These are phyloP conservation scores for Septoria linicola DNA, from an alignment of 2,329 filamentous ascomycete genomes.

Conservation along the genomic window DNA sequence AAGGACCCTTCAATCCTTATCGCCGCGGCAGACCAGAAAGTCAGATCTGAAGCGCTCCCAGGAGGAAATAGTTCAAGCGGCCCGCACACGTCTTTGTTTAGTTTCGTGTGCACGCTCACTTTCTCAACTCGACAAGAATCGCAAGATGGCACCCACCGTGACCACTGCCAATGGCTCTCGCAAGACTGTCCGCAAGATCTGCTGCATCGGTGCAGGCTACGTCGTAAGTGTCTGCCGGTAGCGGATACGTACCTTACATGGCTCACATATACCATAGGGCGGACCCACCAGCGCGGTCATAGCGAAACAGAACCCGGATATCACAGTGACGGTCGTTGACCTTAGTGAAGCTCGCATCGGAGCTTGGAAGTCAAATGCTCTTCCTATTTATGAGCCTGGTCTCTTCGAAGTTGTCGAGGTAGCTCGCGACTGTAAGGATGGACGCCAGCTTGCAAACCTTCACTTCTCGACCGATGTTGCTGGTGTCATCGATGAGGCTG, in stretches of 20 bases:
- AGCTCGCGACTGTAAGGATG: slow-evolving; percentile 49
- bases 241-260: slow-evolving; percentile 3
- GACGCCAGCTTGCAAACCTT: slow-evolving; percentile 57
- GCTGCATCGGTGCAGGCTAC: slow-evolving; percentile 74
- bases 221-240: slow-evolving; percentile 54
- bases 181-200: slow-evolving; percentile 53
- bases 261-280: slow-evolving; percentile 47
- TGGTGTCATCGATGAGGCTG: slow-evolving; percentile 62
- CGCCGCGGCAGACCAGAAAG: slow-evolving; percentile 2
- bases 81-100: not conserved
- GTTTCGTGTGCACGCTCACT: not conserved
- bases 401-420: slow-evolving; percentile 66
- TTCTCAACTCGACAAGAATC: not conserved
- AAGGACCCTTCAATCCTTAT: not conserved
- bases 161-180: slow-evolving; percentile 2
- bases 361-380: slow-evolving; percentile 69
- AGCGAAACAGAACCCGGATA: slow-evolving; percentile 68
- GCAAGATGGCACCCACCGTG: slow-evolving; percentile 7
- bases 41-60: too few species aligned
- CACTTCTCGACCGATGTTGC: slow-evolving; percentile 70
- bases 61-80: not conserved
- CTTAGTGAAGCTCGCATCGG: slow-evolving; percentile 63
- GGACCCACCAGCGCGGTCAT: slow-evolving; percentile 74
- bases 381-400: slow-evolving; percentile 75
- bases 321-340: slow-evolving; percentile 74